Conservation (phyloP, 148 eudicot genomes). For the Linanthus parryae region DNA sequence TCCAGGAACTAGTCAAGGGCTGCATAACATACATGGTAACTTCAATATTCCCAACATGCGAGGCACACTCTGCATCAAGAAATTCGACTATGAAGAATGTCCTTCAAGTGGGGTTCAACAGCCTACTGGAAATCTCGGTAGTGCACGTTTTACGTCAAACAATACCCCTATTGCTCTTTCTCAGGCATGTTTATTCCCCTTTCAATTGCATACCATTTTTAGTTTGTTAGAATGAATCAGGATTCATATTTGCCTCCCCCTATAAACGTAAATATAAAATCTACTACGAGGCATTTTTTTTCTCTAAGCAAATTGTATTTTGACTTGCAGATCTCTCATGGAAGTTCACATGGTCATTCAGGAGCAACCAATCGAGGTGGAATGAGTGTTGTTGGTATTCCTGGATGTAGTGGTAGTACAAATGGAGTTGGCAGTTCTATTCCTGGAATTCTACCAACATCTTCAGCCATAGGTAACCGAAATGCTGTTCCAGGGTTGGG, state of each 20-base stretch:
- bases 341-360: conserved; percentile 82
- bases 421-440: conserved; percentile 91
- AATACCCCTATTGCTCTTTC: conserved; percentile 70
- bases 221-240: no score
- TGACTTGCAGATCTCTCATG: conserved; percentile 74
- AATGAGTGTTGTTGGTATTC: conserved; percentile 86
- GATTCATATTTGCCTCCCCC: no score
- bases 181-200: conserved; percentile 41
- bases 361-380: conserved; percentile 90
- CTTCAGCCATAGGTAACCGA: conserved; percentile 86
- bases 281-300: neutral
- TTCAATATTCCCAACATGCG: conserved; percentile 72
- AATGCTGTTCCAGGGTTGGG: conserved; percentile 82
- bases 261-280: neutral
- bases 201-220: neutral
- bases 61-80: conserved; percentile 72
- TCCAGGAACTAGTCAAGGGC: conserved; percentile 58
- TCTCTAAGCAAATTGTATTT: neutral
- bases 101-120: conserved; percentile 90
- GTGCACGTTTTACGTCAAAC: conserved; percentile 80
- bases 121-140: conserved; percentile 58
- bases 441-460: conserved; percentile 91
- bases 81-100: conserved; percentile 67
- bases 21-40: conserved; percentile 75
- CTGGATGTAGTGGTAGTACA: conserved; percentile 68